Evolutionary conservation across 2,329 filamentous ascomycete genomes (phyloP).

Genomic region (Fusarium papillatum): DNA sequence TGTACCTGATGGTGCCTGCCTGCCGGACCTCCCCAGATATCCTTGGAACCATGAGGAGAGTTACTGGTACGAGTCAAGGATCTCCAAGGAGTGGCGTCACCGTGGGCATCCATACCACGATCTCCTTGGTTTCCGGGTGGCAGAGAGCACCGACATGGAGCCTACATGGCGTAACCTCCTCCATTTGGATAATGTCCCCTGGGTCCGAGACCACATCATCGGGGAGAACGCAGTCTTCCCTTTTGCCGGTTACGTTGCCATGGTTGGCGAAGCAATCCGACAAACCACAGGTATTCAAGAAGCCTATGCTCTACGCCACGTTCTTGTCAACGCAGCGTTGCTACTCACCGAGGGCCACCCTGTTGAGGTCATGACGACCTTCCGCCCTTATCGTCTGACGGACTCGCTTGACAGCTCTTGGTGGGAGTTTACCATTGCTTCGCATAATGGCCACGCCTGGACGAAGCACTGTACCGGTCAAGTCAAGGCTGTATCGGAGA

Average conservation of each 20-base stretch:
- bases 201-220: constrained; percentile 60
- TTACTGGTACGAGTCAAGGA: constrained; percentile 50
- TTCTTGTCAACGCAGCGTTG: constrained; percentile 47
- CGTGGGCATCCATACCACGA: constrained; percentile 53
- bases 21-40: constrained; percentile 51
- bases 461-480: constrained; percentile 39
- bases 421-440: constrained; percentile 49
- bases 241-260: constrained; percentile 51
- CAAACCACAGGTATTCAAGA: constrained; percentile 22
- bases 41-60: constrained; percentile 52
- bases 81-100: constrained; percentile 48
- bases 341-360: constrained; percentile 45
- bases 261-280: constrained; percentile 43
- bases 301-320: constrained; percentile 40
- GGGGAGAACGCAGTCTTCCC: constrained; percentile 58
- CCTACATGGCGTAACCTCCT: constrained; percentile 41
- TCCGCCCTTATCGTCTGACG: constrained; percentile 43
- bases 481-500: background rate
- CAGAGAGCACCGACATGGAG: constrained; percentile 27
- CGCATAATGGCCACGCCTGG: constrained; percentile 38
- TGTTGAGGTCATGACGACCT: constrained; percentile 49
- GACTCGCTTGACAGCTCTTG: constrained; percentile 42
- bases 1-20: constrained; percentile 1
- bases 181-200: constrained; percentile 46
- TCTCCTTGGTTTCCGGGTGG: constrained; percentile 42